A percentile compares a stretch with the other conserved stretches of the same genome.
Conservation (phyloP, 75 land plant genomes). For the Adiantum capillusveneris region DNA sequence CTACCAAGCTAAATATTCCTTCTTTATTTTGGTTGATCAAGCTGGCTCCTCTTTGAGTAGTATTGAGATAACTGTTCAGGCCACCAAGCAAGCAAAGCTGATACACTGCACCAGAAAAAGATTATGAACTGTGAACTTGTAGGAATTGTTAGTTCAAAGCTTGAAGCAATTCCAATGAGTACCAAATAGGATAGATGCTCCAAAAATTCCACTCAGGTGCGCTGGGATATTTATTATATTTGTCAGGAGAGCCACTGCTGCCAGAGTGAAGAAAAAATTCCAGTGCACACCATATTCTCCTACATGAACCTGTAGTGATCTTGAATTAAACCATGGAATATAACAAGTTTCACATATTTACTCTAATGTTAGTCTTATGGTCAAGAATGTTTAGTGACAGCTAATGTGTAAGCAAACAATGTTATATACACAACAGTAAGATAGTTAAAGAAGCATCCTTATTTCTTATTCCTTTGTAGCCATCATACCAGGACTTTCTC, state of each 20-base stretch:
- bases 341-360: too few relatives aligned
- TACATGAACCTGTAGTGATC: constrained; percentile 98
- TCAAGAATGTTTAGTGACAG: too few relatives aligned
- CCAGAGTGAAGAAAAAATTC: constrained; percentile 99
- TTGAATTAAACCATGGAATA: too few relatives aligned
- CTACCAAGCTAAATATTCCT: constrained; percentile 83
- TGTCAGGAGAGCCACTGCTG: constrained; percentile 70
- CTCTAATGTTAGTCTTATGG: too few relatives aligned
- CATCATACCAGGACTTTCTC: too few relatives aligned
- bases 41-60: constrained; percentile 51
- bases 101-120: constrained; percentile 41
- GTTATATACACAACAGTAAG: too few relatives aligned
- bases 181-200: constrained; percentile 59
- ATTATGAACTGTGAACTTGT: not conserved
- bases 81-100: constrained; percentile 56
- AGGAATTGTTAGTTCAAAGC: not conserved
- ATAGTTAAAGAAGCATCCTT: too few relatives aligned
- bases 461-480: too few relatives aligned
- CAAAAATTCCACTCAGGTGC: constrained; percentile 64
- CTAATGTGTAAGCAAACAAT: too few relatives aligned
- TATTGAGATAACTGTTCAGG: constrained; percentile 60
- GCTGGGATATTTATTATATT: constrained; percentile 52
- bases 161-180: not conserved
- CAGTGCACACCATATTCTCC: constrained; percentile 99
- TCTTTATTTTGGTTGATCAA: constrained; percentile 85